Evolutionary conservation across 257 asterid genomes (phyloP), one percentile per base, ranked within the genome.

Genomic region (Petrea volubilis): DNA sequence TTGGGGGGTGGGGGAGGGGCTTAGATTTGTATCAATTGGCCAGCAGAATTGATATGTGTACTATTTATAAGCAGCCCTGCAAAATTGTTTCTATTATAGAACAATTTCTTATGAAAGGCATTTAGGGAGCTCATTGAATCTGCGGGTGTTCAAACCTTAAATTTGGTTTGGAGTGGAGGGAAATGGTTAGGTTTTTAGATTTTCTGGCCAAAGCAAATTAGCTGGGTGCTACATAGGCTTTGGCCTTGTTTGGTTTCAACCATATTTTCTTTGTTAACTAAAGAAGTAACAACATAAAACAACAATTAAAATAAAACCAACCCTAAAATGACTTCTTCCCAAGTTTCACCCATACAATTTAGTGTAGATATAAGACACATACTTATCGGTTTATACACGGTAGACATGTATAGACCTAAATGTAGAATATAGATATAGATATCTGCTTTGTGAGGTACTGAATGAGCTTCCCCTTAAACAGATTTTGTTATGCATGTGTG

Each of bases 51-150:
- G 49, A 60, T 60, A 53, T 53, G 34, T 47, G 53, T 24, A 14
- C 2, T n/a, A 11, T 36, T 43, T 38, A 10, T 18, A 3, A 21
- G 38, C 18, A 53, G 53, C 24, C 21, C n/a, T 36, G 27, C 66
- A 21, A 40, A 24, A 52, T 34, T 25, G 33, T n/a, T 21, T 11
- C 38, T 23, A 47, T 57, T 38, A 52, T 11, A 20, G 14, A 38
- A 71, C 20, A 51, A 24, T 53, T 62, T 31, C 50, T 23, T 10
- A 68, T n/a, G n/a, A n/a, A n/a, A n/a, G n/a, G n/a, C n/a, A n/a
- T n/a, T n/a, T n/a, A n/a, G n/a, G n/a, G n/a, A n/a, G n/a, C n/a
- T n/a, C n/a, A n/a, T n/a, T n/a, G n/a, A n/a, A n/a, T n/a, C n/a
- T n/a, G n/a, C n/a, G 33, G 34, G 53, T 0, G 50, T 15, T 67